Conservation (phyloP, 2,329 filamentous ascomycete species). For the Cryphonectria naterciae region DNA sequence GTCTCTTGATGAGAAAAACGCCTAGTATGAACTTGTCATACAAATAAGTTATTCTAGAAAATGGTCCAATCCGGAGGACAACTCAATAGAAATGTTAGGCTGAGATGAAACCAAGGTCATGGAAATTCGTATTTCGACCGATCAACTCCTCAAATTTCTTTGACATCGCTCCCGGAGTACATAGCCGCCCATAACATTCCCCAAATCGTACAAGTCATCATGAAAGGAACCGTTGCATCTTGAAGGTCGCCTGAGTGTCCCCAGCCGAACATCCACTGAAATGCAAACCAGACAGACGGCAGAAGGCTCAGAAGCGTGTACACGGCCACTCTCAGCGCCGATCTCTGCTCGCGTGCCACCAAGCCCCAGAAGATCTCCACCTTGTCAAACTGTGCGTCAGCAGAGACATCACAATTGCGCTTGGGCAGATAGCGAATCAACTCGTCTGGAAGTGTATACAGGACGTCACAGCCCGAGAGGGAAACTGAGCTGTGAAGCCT, state of each 20-base stretch:
- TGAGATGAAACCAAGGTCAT: too few relatives aligned
- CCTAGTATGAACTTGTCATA: too few relatives aligned
- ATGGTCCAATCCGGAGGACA: not conserved
- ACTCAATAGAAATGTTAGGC: not conserved
- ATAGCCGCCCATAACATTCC: constrained; percentile 9
- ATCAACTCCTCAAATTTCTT: not conserved
- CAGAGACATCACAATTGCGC: constrained; percentile 2
- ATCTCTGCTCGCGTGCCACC: constrained; percentile 18
- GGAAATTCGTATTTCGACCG: too few relatives aligned
- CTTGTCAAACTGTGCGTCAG: constrained; percentile 22
- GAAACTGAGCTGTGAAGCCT: not conserved
- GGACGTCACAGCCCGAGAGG: not conserved
- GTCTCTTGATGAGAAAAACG: too few relatives aligned
- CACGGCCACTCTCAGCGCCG: constrained; percentile 5
- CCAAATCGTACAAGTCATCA: constrained; percentile 14
- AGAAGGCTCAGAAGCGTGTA: constrained; percentile 8
- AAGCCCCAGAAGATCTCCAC: constrained; percentile 20
- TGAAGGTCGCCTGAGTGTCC: constrained; percentile 1
- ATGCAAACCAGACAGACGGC: constrained; percentile 14
- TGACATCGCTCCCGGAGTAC: constrained; percentile 12
- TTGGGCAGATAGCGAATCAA: constrained; percentile 12
- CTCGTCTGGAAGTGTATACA: constrained; percentile 8
- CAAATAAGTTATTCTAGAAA: too few relatives aligned
- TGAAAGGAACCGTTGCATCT: constrained; percentile 12
- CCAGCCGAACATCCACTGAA: constrained; percentile 17